Percentiles rank a stretch among this genome's conserved stretches.
Evolutionary conservation across 257 asterid species (phyloP).

Genomic region (Fraxinus excelsior): DNA sequence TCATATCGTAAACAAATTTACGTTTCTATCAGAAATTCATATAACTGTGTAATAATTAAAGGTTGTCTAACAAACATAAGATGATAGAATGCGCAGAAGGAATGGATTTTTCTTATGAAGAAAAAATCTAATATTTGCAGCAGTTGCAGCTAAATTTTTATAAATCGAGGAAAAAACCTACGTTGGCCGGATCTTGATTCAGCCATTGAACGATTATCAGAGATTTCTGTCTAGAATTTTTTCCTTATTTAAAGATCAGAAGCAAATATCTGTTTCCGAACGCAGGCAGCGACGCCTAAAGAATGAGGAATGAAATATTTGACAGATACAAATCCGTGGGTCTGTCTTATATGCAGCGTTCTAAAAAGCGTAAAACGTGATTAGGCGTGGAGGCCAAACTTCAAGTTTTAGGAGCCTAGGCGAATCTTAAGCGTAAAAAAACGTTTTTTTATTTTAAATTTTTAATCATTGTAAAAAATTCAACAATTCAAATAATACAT

Average conservation of each 20-base stretch:
- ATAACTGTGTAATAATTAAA: not conserved
- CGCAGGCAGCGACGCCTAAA: not conserved
- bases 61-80: not conserved
- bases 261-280: not conserved
- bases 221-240: not conserved
- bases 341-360: not conserved
- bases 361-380: no score
- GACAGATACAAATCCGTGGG: not conserved
- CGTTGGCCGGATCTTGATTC: constrained; percentile 47
- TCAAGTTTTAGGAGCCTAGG: no score
- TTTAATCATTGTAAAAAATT: no score
- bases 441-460: no score
- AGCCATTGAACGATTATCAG: constrained; percentile 40
- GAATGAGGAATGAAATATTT: not conserved
- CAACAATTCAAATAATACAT: no score
- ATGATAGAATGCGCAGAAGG: not conserved
- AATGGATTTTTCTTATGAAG: no score
- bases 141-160: not conserved
- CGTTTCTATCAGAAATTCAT: not conserved
- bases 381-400: no score
- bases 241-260: not conserved
- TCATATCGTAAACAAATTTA: not conserved
- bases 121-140: not conserved
- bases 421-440: no score
- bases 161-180: constrained; percentile 1